Evolutionary conservation across 1,284 basidiomycete genomes (phyloP).

Genomic region (Ceratobasidium sp.): DNA sequence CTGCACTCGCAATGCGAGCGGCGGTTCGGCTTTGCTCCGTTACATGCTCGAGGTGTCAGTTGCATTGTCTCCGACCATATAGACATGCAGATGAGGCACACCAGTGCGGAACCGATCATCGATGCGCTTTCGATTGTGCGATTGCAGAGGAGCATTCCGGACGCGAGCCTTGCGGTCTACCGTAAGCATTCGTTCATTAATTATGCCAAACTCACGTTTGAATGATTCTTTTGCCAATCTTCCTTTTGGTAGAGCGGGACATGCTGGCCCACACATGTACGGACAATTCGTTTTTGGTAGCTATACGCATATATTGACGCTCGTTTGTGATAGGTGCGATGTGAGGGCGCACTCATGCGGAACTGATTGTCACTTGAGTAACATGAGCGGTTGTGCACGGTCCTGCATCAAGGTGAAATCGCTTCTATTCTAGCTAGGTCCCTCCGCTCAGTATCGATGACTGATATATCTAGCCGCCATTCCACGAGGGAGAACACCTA

Average conservation of each 20-base stretch:
- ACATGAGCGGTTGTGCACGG: constrained; percentile 10
- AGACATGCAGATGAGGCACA: constrained; percentile 40
- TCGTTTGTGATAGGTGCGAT: not conserved
- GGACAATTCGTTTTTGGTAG: not conserved
- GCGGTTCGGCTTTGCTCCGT: constrained; percentile 65
- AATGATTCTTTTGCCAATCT: not conserved
- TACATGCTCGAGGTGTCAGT: constrained; percentile 61
- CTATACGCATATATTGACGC: too few relatives aligned
- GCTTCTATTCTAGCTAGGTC: not conserved
- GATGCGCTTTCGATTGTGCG: constrained; percentile 43
- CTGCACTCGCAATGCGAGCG: constrained; percentile 62
- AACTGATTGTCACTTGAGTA: constrained; percentile 15
- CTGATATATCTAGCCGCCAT: constrained; percentile 50
- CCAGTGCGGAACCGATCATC: constrained; percentile 46
- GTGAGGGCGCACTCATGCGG: constrained; percentile 22
- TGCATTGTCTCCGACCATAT: constrained; percentile 28
- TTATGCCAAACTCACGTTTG: not conserved
- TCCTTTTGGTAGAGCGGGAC: not conserved
- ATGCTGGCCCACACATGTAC: not conserved
- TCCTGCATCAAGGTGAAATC: constrained; percentile 24
- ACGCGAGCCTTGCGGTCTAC: constrained; percentile 32
- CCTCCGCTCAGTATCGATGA: not conserved
- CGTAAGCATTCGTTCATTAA: constrained; percentile 4
- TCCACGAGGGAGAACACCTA: constrained; percentile 65
- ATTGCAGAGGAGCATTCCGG: constrained; percentile 34